Evolutionary conservation across 148 eudicot species (phyloP).

Genomic region (Pharnaceum exiguum): DNA sequence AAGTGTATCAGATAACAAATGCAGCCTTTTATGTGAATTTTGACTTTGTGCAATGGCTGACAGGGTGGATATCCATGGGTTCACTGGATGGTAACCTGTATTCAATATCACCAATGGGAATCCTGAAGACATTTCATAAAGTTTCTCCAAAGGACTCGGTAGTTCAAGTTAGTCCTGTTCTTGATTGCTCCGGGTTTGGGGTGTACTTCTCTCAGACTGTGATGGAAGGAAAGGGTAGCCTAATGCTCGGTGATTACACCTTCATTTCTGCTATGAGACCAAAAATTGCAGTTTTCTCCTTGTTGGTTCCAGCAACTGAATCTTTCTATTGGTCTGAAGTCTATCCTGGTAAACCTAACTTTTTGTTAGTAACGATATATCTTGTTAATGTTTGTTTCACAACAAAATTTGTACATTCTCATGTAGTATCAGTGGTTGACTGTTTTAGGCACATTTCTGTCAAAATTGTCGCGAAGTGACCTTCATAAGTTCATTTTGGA

Average conservation of each 20-base stretch:
- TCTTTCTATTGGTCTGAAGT: slow-evolving; percentile 66
- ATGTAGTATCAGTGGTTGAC: slow-evolving; percentile 19
- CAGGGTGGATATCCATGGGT: slow-evolving; percentile 93
- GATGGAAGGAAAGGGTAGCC: slow-evolving; percentile 65
- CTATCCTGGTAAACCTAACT: slow-evolving; percentile 47
- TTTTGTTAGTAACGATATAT: too few species aligned
- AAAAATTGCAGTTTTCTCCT: slow-evolving; percentile 43
- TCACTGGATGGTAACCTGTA: slow-evolving; percentile 82
- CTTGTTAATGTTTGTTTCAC: neutral
- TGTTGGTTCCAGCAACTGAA: slow-evolving; percentile 77
- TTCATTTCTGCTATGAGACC: slow-evolving; percentile 72
- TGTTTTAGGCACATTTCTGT: slow-evolving; percentile 27
- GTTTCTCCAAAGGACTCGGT: slow-evolving; percentile 34
- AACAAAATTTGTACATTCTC: neutral
- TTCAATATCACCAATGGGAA: slow-evolving; percentile 77
- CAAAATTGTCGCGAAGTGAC: slow-evolving; percentile 48
- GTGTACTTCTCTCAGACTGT: slow-evolving; percentile 68
- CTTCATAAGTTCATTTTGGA: slow-evolving; percentile 58
- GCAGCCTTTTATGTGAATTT: neutral
- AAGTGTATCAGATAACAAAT: too few species aligned
- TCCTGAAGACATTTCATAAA: slow-evolving; percentile 46
- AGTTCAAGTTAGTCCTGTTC: slow-evolving; percentile 68
- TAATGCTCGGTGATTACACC: slow-evolving; percentile 31
- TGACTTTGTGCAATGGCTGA: neutral
- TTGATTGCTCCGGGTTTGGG: slow-evolving; percentile 92